Conservation (phyloP, 768 basidiomycete species). For the Hypholoma sublateritium region DNA sequence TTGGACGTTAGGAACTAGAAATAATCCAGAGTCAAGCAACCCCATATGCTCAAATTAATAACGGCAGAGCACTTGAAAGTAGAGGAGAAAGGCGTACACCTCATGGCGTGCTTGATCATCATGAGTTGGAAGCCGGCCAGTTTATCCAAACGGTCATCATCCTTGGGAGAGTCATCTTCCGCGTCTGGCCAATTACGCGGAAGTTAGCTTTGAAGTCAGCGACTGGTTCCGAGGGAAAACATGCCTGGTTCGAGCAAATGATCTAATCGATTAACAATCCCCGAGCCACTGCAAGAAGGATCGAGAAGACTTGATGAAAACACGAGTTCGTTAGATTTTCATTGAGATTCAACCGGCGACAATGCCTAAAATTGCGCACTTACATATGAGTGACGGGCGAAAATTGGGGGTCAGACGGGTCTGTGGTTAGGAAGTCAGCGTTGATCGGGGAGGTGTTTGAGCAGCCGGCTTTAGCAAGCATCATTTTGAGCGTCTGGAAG, state of each 20-base stretch:
- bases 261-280: constrained; percentile 88
- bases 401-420: constrained; percentile 66
- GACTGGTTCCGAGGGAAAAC: constrained; percentile 15
- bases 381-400: constrained; percentile 83
- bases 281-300: constrained; percentile 95
- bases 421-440: constrained; percentile 80
- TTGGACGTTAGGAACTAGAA: constrained; percentile 69
- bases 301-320: constrained; percentile 69
- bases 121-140: constrained; percentile 85
- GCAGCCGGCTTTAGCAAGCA: constrained; percentile 86
- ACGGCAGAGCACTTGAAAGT: constrained; percentile 7
- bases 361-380: constrained; percentile 24
- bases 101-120: constrained; percentile 95
- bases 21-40: constrained; percentile 1
- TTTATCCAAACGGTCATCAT: constrained; percentile 70
- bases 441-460: constrained; percentile 75
- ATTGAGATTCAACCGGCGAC: not conserved
- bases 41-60: constrained; percentile 16
- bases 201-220: constrained; percentile 1
- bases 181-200: constrained; percentile 38
- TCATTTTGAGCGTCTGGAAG: constrained; percentile 78
- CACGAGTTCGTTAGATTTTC: constrained; percentile 2
- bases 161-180: constrained; percentile 55
- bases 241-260: constrained; percentile 75
- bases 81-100: constrained; percentile 53